Evolutionary conservation across 371 early-diverging fungal species (phyloP).

Genomic region (Lichtheimia corymbifera): DNA sequence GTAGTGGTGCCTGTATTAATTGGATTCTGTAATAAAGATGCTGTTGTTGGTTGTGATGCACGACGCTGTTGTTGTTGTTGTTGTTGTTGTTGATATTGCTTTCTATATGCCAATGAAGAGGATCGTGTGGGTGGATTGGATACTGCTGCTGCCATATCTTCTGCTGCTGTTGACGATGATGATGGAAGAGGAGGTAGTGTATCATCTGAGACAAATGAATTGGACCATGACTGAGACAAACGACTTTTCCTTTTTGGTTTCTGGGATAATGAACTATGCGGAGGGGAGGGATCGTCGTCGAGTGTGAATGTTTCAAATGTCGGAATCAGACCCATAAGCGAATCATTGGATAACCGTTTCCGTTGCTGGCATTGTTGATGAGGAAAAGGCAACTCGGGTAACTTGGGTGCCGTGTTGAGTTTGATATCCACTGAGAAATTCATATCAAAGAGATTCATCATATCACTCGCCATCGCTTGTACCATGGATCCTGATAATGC

Average conservation of each 20-base stretch:
- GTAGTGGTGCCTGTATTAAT: neutral
- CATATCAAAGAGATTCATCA: conserved; percentile 55
- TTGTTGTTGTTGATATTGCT: neutral
- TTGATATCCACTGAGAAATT: conserved; percentile 49
- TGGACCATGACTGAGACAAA: conserved; percentile 8
- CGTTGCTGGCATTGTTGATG: conserved; percentile 2
- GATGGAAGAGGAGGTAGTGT: conserved; percentile 26
- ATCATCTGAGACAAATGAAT: conserved; percentile 3
- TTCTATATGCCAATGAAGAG: conserved; percentile 20
- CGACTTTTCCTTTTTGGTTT: conserved; percentile 11
- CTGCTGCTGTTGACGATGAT: neutral
- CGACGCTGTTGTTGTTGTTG: neutral
- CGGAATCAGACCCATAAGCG: conserved; percentile 26
- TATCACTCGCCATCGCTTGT: conserved; percentile 36
- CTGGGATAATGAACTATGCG: conserved; percentile 1
- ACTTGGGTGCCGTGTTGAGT: conserved; percentile 35
- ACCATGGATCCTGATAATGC: conserved; percentile 5
- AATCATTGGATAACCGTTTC: conserved; percentile 21
- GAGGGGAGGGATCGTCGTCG: conserved; percentile 12
- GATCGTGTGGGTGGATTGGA: conserved; percentile 25
- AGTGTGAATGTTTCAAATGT: conserved; percentile 25
- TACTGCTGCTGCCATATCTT: neutral
- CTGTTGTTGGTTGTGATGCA: neutral
- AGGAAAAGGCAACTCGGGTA: conserved; percentile 37
- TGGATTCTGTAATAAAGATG: neutral